phyloP scores from a whole-genome alignment of 2,329 filamentous ascomycete genomes.

The Zymoseptoria brevis region DNA sequence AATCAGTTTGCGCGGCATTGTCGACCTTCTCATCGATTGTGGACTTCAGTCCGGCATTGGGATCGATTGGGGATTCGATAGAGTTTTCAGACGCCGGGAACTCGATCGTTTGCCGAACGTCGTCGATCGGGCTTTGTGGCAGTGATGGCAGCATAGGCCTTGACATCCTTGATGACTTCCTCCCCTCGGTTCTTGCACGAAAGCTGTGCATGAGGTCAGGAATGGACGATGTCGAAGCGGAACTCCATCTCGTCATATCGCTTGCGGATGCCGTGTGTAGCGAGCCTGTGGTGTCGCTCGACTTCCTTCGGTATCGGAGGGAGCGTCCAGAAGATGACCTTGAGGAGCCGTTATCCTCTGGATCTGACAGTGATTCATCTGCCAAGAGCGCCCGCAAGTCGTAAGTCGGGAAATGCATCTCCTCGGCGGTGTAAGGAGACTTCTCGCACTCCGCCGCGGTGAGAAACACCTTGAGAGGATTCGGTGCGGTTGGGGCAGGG shows the following conservation, averaged over 20 bases:
- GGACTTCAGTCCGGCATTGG: background rate
- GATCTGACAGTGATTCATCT: background rate
- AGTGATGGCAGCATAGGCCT: background rate
- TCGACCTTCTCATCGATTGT: background rate
- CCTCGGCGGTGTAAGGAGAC: conserved; percentile 5
- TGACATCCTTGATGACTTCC: background rate
- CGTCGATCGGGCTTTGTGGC: background rate
- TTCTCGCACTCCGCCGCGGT: background rate
- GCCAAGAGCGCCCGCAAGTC: conserved; percentile 10
- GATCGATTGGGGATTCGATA: background rate
- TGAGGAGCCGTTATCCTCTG: background rate
- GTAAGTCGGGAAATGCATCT: conserved; percentile 11
- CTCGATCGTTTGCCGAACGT: background rate
- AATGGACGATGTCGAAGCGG: conserved; percentile 21
- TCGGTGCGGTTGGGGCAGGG: background rate
- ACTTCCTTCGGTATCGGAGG: background rate
- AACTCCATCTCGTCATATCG: conserved; percentile 23
- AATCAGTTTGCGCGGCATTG: background rate
- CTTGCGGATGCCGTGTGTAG: background rate
- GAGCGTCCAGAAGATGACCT: background rate
- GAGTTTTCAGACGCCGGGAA: background rate
- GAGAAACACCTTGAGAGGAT: background rate
- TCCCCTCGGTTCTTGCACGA: background rate
- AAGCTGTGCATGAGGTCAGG: conserved; percentile 22
- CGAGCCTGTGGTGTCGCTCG: background rate